Percentiles rank a stretch among this genome's conserved stretches.
Conservation (phyloP, 2,329 filamentous ascomycete species). For the Pestalotiopsis sp. region DNA sequence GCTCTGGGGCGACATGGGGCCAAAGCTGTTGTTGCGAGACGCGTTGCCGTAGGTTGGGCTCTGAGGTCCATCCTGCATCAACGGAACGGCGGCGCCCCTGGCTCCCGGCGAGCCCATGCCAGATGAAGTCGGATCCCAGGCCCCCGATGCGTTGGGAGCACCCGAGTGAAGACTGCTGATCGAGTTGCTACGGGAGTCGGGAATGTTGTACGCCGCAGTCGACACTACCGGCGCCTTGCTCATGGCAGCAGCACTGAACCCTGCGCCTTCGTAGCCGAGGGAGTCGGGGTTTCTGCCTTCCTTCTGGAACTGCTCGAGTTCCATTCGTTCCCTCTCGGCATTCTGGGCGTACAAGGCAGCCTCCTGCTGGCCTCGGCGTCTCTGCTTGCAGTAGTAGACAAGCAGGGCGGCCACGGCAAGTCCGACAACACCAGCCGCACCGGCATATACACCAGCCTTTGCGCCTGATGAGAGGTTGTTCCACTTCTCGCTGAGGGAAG, state of each 20-base stretch:
- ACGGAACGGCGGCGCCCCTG: conserved; percentile 27
- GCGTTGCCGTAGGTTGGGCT: conserved; percentile 1
- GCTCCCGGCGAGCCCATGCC: conserved; percentile 15
- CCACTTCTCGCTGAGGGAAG: conserved; percentile 54
- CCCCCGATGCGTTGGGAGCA: conserved; percentile 28
- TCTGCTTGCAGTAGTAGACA: conserved; percentile 59
- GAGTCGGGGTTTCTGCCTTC: conserved; percentile 51
- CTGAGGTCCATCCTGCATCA: conserved; percentile 14
- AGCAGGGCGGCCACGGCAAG: conserved; percentile 35
- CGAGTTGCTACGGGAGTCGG: conserved; percentile 27
- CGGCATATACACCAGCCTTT: conserved; percentile 57
- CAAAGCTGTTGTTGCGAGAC: conserved; percentile 23
- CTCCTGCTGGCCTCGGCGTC: conserved; percentile 53
- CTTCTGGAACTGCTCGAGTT: conserved; percentile 52
- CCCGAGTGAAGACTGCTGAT: conserved; percentile 24
- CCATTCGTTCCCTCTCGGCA: conserved; percentile 49
- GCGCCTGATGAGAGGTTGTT: conserved; percentile 48
- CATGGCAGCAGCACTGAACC: conserved; percentile 39
- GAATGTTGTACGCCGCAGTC: conserved; percentile 34
- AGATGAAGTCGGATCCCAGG: conserved; percentile 26
- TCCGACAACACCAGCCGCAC: conserved; percentile 45
- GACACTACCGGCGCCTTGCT: conserved; percentile 30
- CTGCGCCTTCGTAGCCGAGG: conserved; percentile 38
- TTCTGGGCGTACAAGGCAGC: conserved; percentile 47
- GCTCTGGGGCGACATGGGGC: conserved; percentile 13